Evolutionary conservation across 1,284 basidiomycete genomes (phyloP).

Genomic region (Puccinia hordei): DNA sequence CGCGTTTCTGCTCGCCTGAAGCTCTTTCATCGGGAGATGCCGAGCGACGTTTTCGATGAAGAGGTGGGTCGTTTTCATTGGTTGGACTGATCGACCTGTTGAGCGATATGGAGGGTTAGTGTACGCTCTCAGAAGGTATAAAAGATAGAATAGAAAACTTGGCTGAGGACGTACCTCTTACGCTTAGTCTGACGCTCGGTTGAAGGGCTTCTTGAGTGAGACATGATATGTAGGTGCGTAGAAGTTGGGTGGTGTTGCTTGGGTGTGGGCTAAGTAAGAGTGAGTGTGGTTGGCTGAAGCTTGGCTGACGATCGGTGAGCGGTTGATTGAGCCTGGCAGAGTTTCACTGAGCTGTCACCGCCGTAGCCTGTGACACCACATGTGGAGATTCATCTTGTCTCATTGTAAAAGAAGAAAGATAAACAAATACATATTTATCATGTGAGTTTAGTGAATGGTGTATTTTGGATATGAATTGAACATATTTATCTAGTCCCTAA

Average conservation of each 20-base stretch:
- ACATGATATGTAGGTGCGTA: neutral
- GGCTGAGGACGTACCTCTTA: neutral
- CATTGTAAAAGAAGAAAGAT: too few species aligned
- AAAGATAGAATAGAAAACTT: neutral
- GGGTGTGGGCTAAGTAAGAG: too few species aligned
- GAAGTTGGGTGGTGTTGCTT: neutral
- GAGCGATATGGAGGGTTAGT: neutral
- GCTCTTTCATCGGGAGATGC: neutral
- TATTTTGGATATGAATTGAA: too few species aligned
- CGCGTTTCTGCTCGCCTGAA: neutral
- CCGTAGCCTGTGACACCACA: neutral
- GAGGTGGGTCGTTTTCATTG: neutral
- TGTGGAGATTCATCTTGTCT: neutral
- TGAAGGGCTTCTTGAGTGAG: constrained; percentile 21
- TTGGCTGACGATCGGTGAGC: too few species aligned
- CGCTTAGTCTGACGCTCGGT: neutral
- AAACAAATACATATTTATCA: too few species aligned
- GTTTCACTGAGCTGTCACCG: too few species aligned
- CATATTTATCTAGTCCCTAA: too few species aligned
- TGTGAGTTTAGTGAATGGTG: too few species aligned
- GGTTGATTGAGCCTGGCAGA: too few species aligned
- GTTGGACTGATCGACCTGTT: constrained; percentile 14
- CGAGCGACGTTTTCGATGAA: constrained; percentile 5
- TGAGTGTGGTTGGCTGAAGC: too few species aligned
- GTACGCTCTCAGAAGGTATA: neutral